Conservation (phyloP, 2,329 filamentous ascomycete species). For the Scytalidium sp. region DNA sequence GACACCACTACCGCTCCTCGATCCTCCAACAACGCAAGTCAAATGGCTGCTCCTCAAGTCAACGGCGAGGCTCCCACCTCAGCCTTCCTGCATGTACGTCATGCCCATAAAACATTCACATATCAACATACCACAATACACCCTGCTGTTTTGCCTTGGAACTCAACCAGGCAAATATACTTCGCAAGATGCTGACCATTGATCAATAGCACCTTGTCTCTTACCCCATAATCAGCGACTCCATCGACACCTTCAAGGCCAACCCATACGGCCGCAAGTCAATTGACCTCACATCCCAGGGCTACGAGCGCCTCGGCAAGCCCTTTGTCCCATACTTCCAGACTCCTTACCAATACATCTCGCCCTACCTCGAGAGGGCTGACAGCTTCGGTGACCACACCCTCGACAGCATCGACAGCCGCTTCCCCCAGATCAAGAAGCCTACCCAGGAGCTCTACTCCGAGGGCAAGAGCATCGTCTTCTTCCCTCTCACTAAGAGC, state of each 20-base stretch:
- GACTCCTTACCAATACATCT: conserved; percentile 77
- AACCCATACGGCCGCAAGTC: conserved; percentile 84
- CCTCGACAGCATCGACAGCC: conserved; percentile 66
- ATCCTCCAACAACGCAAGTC: too few relatives aligned
- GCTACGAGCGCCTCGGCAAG: conserved; percentile 70
- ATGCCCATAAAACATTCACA: neutral
- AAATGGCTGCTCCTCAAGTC: conserved; percentile 39
- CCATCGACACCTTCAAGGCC: conserved; percentile 73
- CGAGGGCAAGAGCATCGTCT: conserved; percentile 59
- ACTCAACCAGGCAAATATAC: conserved; percentile 11
- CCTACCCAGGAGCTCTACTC: conserved; percentile 68
- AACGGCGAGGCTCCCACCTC: conserved; percentile 48
- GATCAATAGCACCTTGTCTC: conserved; percentile 72
- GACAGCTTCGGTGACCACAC: conserved; percentile 73
- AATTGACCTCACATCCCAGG: conserved; percentile 69
- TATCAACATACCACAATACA: neutral
- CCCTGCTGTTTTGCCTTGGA: conserved; percentile 1
- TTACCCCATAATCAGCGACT: conserved; percentile 80
- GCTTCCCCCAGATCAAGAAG: conserved; percentile 72
- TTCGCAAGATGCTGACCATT: neutral
- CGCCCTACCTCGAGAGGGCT: conserved; percentile 79
- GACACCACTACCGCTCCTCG: conserved; percentile 5
- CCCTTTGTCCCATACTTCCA: conserved; percentile 76
- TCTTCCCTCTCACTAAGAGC: conserved; percentile 61
- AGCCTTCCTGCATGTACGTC: conserved; percentile 46